Evolutionary conservation across 2,329 filamentous ascomycete genomes (phyloP), one percentile per base, ranked within the genome.

Genomic region (Alternaria rosae): DNA sequence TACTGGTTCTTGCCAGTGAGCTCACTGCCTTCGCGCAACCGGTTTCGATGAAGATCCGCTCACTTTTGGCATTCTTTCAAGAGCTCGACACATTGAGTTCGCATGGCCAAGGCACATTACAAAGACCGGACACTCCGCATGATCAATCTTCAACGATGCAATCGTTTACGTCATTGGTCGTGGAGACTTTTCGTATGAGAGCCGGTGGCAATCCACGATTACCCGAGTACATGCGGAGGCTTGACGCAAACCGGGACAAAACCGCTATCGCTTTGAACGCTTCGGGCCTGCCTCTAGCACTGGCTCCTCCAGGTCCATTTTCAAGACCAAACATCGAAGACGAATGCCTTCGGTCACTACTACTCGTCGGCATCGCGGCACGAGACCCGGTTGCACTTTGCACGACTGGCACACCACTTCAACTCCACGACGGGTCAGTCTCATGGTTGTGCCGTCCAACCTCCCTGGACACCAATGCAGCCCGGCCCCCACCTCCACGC

Each of bases 191-290:
- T 56, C 70, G 66, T 13, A 74, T 80, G 76, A 78, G 79, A 53
- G 78, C 81, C 26, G 76, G 79, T n/a, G 81, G 81, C 6, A 80
- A 82, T 53, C 80, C 80, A 44, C 69, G 75, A 21, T 67, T 82
- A 32, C 79, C 81, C 23, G 76, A 77, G 38, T 76, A 78, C 56
- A 70, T 81, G 42, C 69, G 80, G 28, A 70, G 76, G 30, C 74
- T 81, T 4, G 79, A 82, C 59, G 81, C 81, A 6, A 78, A 81
- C 50, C 79, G 81, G 54, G 81, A 82, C 69, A 81, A 81, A 63
- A 76, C 78, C 1, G 76, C 77, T 17, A 82, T 83, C 59, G 77
- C 79, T 17, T 68, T 83, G 10, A 82, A 79, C 52, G 76, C 76
- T 10, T 77, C 79, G 58, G 77, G 78, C 13, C 72, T 79, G 25